Conservation (phyloP, 371 early-diverging fungal species). For the Rhizomucor pusillus region DNA sequence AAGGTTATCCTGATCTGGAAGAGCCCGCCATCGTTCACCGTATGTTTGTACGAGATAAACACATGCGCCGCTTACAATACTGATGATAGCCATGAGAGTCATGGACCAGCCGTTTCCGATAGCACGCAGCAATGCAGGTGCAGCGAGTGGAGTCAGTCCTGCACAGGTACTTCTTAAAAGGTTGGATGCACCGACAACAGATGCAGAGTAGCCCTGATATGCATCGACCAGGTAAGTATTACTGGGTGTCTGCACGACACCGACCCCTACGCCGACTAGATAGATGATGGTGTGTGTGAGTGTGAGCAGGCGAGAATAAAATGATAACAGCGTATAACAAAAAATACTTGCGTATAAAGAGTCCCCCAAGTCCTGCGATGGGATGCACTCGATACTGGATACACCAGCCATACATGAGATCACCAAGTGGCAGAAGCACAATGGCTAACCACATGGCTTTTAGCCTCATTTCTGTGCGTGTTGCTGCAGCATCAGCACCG, state of each 20-base stretch:
- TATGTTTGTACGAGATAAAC: conserved; percentile 22
- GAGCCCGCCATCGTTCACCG: conserved; percentile 17
- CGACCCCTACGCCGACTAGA: conserved; percentile 47
- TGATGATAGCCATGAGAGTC: conserved; percentile 32
- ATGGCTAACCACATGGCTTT: conserved; percentile 43
- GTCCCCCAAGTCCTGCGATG: conserved; percentile 21
- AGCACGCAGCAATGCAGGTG: conserved; percentile 24
- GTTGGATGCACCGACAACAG: conserved; percentile 42
- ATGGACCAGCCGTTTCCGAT: conserved; percentile 51
- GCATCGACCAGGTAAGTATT: conserved; percentile 47
- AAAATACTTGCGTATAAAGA: conserved; percentile 36
- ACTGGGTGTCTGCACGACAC: conserved; percentile 41
- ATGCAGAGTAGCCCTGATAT: conserved; percentile 40
- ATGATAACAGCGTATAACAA: not conserved
- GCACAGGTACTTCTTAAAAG: conserved; percentile 41
- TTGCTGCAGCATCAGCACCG: not conserved
- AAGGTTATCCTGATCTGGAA: not conserved
- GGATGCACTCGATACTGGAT: conserved; percentile 23
- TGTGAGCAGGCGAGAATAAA: not conserved
- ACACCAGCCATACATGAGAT: conserved; percentile 49
- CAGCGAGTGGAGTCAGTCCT: conserved; percentile 38
- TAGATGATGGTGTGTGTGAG: not conserved
- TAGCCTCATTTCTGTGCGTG: conserved; percentile 29
- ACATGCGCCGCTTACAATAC: conserved; percentile 29
- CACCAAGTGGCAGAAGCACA: conserved; percentile 29